phyloP scores from a whole-genome alignment of 2,329 filamentous ascomycete genomes.

The Penicillium italicum region DNA sequence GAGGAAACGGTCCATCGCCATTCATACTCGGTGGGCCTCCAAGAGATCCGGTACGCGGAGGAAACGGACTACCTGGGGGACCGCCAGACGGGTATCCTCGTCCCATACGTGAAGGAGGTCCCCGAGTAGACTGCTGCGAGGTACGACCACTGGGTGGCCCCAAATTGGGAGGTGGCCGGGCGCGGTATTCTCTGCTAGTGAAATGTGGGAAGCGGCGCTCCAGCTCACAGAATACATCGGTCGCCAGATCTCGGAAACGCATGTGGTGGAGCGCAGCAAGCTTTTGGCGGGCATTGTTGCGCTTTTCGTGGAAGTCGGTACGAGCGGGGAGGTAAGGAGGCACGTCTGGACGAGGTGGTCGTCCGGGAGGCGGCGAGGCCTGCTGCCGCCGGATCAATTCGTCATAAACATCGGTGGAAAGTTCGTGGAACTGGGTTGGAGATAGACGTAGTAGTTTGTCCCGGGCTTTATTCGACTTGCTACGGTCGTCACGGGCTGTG shows the following conservation, averaged over 20 bases:
- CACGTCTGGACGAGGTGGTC: conserved; percentile 45
- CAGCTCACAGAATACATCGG: conserved; percentile 92
- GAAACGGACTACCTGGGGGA: conserved; percentile 37
- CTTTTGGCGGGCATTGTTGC: conserved; percentile 95
- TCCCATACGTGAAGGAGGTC: conserved; percentile 33
- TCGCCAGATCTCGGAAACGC: conserved; percentile 85
- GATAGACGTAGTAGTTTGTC: conserved; percentile 92
- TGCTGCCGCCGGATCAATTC: conserved; percentile 85
- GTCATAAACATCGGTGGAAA: conserved; percentile 96
- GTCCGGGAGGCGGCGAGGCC: conserved; percentile 48
- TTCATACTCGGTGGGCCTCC: conserved; percentile 49
- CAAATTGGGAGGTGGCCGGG: conserved; percentile 59
- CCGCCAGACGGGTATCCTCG: conserved; percentile 39
- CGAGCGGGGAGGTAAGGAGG: conserved; percentile 79
- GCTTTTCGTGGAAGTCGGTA: conserved; percentile 87
- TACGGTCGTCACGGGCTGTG: conserved; percentile 69
- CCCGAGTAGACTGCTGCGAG: conserved; percentile 44
- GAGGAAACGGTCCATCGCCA: conserved; percentile 71
- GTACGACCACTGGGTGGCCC: conserved; percentile 32
- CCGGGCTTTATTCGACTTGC: conserved; percentile 79
- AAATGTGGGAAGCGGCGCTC: conserved; percentile 87
- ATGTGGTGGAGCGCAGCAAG: conserved; percentile 82
- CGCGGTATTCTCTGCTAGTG: conserved; percentile 63
- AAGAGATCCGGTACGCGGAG: conserved; percentile 42
- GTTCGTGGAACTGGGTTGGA: conserved; percentile 89